Evolutionary conservation across 176 grass and related monocot species (phyloP).

Genomic region (Aegilops speltoides): DNA sequence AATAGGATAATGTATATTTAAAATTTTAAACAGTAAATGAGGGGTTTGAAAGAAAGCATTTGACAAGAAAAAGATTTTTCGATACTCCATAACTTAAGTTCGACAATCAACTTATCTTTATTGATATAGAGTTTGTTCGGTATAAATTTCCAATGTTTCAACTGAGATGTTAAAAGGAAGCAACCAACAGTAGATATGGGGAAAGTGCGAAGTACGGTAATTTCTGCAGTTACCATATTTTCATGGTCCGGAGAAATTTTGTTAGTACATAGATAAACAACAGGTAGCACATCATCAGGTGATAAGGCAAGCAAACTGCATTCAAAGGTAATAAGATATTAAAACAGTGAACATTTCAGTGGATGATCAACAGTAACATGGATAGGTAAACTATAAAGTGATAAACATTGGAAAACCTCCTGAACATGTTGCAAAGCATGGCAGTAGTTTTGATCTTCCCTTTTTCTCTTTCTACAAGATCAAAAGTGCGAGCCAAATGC

Average conservation of each 20-base stretch:
- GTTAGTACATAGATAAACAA: slow-evolving; percentile 93
- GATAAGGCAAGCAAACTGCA: slow-evolving; percentile 93
- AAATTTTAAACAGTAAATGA: not conserved
- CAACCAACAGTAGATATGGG: slow-evolving; percentile 5
- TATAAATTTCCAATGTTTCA: not conserved
- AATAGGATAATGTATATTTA: not conserved
- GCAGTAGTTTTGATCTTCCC: slow-evolving; percentile 82
- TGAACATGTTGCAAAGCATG: slow-evolving; percentile 96
- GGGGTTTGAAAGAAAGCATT: not conserved
- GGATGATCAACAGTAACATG: slow-evolving; percentile 18
- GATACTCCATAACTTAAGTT: slow-evolving; percentile 9
- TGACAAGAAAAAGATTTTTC: not conserved
- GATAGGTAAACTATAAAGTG: slow-evolving; percentile 23
- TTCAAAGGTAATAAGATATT: slow-evolving; percentile 30
- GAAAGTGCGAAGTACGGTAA: not conserved
- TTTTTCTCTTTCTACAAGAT: slow-evolving; percentile 90
- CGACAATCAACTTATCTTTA: slow-evolving; percentile 8
- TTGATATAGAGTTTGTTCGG: not conserved
- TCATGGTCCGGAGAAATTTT: slow-evolving; percentile 92
- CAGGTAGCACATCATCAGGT: slow-evolving; percentile 89
- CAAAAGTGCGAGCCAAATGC: slow-evolving; percentile 88
- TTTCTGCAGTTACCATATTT: slow-evolving; percentile 69
- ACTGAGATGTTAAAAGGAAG: not conserved
- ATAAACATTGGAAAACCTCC: slow-evolving; percentile 61
- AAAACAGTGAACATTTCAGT: slow-evolving; percentile 26